phyloP scores from a whole-genome alignment of 108 stramenopile genomes.

The Seminavis robusta region DNA sequence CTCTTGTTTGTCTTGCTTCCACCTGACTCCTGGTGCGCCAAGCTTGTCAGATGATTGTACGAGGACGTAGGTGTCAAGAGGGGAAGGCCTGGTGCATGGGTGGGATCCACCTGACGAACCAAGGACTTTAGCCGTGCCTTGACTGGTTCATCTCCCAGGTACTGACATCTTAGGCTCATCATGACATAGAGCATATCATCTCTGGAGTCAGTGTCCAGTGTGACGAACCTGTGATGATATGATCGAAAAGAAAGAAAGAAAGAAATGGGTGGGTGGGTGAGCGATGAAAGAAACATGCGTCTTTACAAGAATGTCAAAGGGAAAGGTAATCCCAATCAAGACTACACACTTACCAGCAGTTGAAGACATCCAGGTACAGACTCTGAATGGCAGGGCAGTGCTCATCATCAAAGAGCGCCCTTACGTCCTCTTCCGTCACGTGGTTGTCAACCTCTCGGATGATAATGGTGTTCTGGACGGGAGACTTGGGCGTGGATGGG shows the following conservation, averaged over 20 bases:
- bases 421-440: slow-evolving; percentile 34
- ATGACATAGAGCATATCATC: slow-evolving; percentile 47
- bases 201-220: slow-evolving; percentile 35
- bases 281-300: neutral
- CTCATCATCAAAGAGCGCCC: slow-evolving; percentile 32
- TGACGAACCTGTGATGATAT: slow-evolving; percentile 41
- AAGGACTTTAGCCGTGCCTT: slow-evolving; percentile 43
- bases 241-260: slow-evolving; percentile 1
- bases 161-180: slow-evolving; percentile 30
- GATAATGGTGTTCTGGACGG: slow-evolving; percentile 46
- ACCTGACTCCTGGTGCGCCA: neutral
- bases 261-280: neutral
- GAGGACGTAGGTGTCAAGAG: neutral
- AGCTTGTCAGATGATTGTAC: neutral
- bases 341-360: slow-evolving; percentile 41
- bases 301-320: neutral
- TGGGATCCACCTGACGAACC: neutral
- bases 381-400: slow-evolving; percentile 27
- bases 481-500: no score
- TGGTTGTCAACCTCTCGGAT: slow-evolving; percentile 40
- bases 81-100: neutral
- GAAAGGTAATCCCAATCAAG: neutral
- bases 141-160: slow-evolving; percentile 42
- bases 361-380: slow-evolving; percentile 36
- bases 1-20: slow-evolving; percentile 13